Evolutionary conservation across 192 early-diverging fungal genomes (phyloP).

Genomic region (Physocladia obscura): DNA sequence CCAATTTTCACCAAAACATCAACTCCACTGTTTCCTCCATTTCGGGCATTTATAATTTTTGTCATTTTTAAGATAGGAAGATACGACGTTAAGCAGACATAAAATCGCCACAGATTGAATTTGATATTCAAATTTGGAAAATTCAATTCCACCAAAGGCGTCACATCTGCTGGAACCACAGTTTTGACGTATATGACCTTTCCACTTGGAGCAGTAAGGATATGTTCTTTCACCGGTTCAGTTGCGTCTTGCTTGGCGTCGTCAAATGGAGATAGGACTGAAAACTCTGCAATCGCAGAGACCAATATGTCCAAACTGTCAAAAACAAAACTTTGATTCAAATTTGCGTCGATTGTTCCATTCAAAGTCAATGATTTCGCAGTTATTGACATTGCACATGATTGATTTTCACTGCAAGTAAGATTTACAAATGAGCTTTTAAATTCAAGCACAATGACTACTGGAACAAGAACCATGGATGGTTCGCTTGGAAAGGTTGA

Average conservation of each 20-base stretch:
- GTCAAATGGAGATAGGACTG: neutral
- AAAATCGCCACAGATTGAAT: constrained; percentile 11
- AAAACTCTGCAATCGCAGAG: neutral
- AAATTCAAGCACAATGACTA: neutral
- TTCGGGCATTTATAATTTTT: constrained; percentile 18
- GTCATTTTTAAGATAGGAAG: constrained; percentile 24
- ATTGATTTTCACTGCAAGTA: neutral
- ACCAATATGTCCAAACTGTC: neutral
- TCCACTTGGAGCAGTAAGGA: neutral
- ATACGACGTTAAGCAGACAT: constrained; percentile 21
- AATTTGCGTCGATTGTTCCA: neutral
- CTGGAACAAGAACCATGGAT: no score
- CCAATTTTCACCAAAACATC: neutral
- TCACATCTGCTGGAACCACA: neutral
- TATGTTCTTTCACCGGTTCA: neutral
- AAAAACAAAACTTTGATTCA: constrained; percentile 13
- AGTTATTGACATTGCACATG: constrained; percentile 4
- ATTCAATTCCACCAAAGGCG: neutral
- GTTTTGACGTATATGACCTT: neutral
- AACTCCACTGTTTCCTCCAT: constrained; percentile 11
- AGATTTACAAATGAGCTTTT: neutral
- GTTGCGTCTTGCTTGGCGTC: neutral
- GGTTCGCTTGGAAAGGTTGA: neutral
- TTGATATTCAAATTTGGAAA: constrained; percentile 6
- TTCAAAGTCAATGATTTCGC: neutral